phyloP scores from a whole-genome alignment of 2,329 filamentous ascomycete species.

The Shiraia sp. region DNA sequence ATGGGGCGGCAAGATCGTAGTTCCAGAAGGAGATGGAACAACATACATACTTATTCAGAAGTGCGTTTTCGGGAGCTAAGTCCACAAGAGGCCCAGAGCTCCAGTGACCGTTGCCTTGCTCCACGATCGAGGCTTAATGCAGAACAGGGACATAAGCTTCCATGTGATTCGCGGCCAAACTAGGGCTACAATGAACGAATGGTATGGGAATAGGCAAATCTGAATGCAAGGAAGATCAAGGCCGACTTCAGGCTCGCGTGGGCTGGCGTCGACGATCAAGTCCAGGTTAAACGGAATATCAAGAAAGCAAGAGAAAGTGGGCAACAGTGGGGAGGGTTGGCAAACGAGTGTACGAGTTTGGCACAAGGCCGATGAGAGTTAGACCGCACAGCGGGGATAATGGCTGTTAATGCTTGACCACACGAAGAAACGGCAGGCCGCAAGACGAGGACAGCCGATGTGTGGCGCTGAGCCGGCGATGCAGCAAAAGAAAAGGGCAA shows the following conservation, averaged over 20 bases:
- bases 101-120: conserved; percentile 33
- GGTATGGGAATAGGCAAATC: conserved; percentile 27
- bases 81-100: conserved; percentile 41
- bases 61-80: conserved; percentile 39
- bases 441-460: conserved; percentile 40
- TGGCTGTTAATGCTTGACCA: conserved; percentile 32
- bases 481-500: conserved; percentile 37
- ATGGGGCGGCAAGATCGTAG: conserved; percentile 32
- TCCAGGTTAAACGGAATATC: conserved; percentile 29
- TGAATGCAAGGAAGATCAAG: conserved; percentile 42
- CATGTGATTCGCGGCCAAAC: conserved; percentile 43
- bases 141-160: conserved; percentile 34
- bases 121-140: conserved; percentile 36
- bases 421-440: conserved; percentile 39
- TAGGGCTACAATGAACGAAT: conserved; percentile 33
- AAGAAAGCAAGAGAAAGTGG: conserved; percentile 33
- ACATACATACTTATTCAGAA: conserved; percentile 45
- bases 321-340: conserved; percentile 37
- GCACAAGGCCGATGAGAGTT: conserved; percentile 40
- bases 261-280: conserved; percentile 38
- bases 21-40: conserved; percentile 40
- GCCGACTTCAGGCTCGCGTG: conserved; percentile 42
- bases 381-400: conserved; percentile 39
- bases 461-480: conserved; percentile 39
- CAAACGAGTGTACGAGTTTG: conserved; percentile 42